Percentiles rank a stretch among this genome's conserved stretches.
phyloP scores from a whole-genome alignment of 352 stramenopile genomes.

The Aphanomyces euteiches region DNA sequence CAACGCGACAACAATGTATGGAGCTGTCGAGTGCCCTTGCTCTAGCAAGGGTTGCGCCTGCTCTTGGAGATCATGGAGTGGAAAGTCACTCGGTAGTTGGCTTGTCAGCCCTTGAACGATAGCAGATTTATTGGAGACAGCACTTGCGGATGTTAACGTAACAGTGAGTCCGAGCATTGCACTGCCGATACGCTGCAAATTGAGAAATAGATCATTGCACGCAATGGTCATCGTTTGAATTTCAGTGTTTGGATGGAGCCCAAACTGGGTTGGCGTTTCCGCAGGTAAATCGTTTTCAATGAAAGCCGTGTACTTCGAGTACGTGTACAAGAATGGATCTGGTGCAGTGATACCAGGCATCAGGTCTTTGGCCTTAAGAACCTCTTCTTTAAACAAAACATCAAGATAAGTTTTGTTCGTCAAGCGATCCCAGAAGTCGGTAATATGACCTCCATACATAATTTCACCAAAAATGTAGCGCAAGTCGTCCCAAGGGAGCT shows the following conservation, averaged over 20 bases:
- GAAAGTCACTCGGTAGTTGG: slow-evolving; percentile 55
- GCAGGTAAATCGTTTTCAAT: slow-evolving; percentile 64
- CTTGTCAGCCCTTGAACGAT: slow-evolving; percentile 60
- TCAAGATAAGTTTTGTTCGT: slow-evolving; percentile 75
- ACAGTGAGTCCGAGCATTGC: slow-evolving; percentile 14
- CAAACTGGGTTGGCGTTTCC: slow-evolving; percentile 66
- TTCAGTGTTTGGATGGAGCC: slow-evolving; percentile 75
- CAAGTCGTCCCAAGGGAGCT: slow-evolving; percentile 68
- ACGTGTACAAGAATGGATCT: slow-evolving; percentile 64
- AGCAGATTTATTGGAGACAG: background rate
- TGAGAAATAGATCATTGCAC: slow-evolving; percentile 79
- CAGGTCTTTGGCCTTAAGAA: slow-evolving; percentile 54
- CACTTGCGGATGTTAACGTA: background rate
- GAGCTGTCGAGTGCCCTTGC: slow-evolving; percentile 48
- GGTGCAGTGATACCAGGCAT: slow-evolving; percentile 73
- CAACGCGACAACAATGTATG: slow-evolving; percentile 80
- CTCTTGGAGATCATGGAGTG: slow-evolving; percentile 49
- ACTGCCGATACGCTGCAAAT: slow-evolving; percentile 69
- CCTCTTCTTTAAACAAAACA: slow-evolving; percentile 58
- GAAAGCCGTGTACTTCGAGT: slow-evolving; percentile 91
- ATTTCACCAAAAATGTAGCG: slow-evolving; percentile 92
- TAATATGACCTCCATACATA: slow-evolving; percentile 87
- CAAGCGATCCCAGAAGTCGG: slow-evolving; percentile 78
- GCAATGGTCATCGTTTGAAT: slow-evolving; percentile 72
- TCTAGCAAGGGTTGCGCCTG: slow-evolving; percentile 53